phyloP scores from a whole-genome alignment of 2,329 filamentous ascomycete species.

The Epichloe gansuensis region DNA sequence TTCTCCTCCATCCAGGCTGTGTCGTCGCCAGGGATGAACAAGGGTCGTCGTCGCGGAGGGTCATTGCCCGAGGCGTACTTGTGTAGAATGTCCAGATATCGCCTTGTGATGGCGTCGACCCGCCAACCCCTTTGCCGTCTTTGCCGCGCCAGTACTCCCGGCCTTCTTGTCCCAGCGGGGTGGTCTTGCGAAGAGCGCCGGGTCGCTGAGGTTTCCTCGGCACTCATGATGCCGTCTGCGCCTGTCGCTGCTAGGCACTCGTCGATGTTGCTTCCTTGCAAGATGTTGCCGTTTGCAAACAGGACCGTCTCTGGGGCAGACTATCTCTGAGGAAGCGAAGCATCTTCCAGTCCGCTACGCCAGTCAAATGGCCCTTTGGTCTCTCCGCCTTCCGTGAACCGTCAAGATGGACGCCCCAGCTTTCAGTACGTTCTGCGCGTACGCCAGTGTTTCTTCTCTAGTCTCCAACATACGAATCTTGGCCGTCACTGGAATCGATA shows the following conservation, averaged over 20 bases:
- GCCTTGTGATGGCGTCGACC: constrained; percentile 73
- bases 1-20: constrained; percentile 30
- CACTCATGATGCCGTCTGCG: constrained; percentile 88
- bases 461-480: constrained; percentile 89
- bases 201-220: constrained; percentile 88
- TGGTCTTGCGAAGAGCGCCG: constrained; percentile 65
- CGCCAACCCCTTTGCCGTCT: constrained; percentile 76
- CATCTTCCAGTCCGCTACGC: constrained; percentile 81
- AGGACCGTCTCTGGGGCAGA: constrained; percentile 81
- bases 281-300: constrained; percentile 91
- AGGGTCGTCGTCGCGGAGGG: constrained; percentile 54
- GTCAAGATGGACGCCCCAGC: constrained; percentile 90
- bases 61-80: constrained; percentile 56
- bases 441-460: constrained; percentile 73
- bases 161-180: constrained; percentile 54
- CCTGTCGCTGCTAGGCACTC: constrained; percentile 72
- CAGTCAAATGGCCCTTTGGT: constrained; percentile 93
- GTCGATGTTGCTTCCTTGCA: constrained; percentile 68
- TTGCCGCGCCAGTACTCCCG: constrained; percentile 78
- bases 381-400: constrained; percentile 75
- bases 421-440: constrained; percentile 74
- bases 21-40: constrained; percentile 58
- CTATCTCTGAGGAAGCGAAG: constrained; percentile 73
- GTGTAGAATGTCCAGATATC: constrained; percentile 87
- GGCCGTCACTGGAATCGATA: constrained; percentile 79